Percentiles rank a stretch among this genome's conserved stretches.
These are phyloP conservation scores for Aspergillus pseudonomiae DNA, from an alignment of 2,329 filamentous ascomycete species.

Conservation along the genomic window DNA sequence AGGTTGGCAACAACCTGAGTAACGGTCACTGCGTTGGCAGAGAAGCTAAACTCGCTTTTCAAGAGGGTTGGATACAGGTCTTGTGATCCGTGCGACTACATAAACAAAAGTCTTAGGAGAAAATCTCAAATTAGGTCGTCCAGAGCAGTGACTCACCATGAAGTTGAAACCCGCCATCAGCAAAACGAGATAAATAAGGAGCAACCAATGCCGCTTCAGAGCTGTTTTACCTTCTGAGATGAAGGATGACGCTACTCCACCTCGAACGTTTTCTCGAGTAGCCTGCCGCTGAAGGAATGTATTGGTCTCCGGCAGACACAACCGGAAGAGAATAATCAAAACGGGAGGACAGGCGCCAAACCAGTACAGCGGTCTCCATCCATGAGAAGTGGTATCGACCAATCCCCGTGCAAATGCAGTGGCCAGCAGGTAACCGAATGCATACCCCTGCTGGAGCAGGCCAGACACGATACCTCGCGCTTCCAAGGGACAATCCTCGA, in stretches of 20 bases:
- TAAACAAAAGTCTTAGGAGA: neutral
- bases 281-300: slow-evolving; percentile 68
- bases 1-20: slow-evolving; percentile 74
- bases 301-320: slow-evolving; percentile 77
- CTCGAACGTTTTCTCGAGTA: slow-evolving; percentile 59
- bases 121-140: neutral
- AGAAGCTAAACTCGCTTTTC: slow-evolving; percentile 61
- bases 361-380: slow-evolving; percentile 87
- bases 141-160: slow-evolving; percentile 55
- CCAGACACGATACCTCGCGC: slow-evolving; percentile 64
- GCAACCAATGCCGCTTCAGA: slow-evolving; percentile 75
- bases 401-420: slow-evolving; percentile 55
- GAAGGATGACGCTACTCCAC: slow-evolving; percentile 69
- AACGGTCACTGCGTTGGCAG: slow-evolving; percentile 63
- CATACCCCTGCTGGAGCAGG: slow-evolving; percentile 66
- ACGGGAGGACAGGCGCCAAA: slow-evolving; percentile 81
- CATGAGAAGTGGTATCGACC: slow-evolving; percentile 71
- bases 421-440: slow-evolving; percentile 66
- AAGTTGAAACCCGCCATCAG: slow-evolving; percentile 93
- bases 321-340: slow-evolving; percentile 76
- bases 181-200: slow-evolving; percentile 79
- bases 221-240: slow-evolving; percentile 77
- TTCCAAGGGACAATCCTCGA: slow-evolving; percentile 63
- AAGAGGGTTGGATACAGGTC: slow-evolving; percentile 66
- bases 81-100: slow-evolving; percentile 69